A percentile compares a stretch with the other conserved stretches of the same genome.
Evolutionary conservation across 1,139 yeast species (phyloP).

Genomic region (Blastobotrys apis): DNA sequence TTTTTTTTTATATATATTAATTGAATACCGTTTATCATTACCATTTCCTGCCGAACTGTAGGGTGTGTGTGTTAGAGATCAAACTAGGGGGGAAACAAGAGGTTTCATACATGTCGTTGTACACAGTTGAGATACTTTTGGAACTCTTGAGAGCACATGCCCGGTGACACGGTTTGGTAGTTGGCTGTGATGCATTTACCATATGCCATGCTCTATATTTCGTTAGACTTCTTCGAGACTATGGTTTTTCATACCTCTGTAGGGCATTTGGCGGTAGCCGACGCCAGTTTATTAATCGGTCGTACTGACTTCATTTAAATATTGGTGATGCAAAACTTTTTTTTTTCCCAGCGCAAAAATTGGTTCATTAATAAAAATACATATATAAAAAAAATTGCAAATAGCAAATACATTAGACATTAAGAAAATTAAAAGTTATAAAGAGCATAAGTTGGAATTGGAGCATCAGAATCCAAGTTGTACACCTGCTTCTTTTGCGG

Average conservation of each 20-base stretch:
- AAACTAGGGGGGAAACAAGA: neutral
- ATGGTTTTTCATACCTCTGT: constrained; percentile 14
- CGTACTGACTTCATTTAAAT: neutral
- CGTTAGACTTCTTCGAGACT: neutral
- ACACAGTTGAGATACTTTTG: constrained; percentile 54
- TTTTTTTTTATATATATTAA: neutral
- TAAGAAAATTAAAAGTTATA: too few relatives aligned
- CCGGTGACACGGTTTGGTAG: constrained; percentile 53
- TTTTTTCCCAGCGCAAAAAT: neutral
- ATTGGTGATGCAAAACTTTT: neutral
- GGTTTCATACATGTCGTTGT: constrained; percentile 34
- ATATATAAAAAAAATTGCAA: too few relatives aligned
- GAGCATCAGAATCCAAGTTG: too few relatives aligned
- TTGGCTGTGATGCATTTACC: constrained; percentile 59
- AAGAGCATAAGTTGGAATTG: too few relatives aligned
- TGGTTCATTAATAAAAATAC: too few relatives aligned
- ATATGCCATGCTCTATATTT: constrained; percentile 35
- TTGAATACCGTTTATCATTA: neutral
- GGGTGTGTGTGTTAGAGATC: neutral
- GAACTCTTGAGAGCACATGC: constrained; percentile 56
- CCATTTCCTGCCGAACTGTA: constrained; percentile 16
- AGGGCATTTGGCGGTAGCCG: constrained; percentile 20
- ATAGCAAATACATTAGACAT: too few relatives aligned
- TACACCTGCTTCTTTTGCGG: too few relatives aligned
- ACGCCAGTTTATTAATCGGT: constrained; percentile 17